Evolutionary conservation across 1,284 basidiomycete species (phyloP).

Genomic region (Termitomyces sp.): DNA sequence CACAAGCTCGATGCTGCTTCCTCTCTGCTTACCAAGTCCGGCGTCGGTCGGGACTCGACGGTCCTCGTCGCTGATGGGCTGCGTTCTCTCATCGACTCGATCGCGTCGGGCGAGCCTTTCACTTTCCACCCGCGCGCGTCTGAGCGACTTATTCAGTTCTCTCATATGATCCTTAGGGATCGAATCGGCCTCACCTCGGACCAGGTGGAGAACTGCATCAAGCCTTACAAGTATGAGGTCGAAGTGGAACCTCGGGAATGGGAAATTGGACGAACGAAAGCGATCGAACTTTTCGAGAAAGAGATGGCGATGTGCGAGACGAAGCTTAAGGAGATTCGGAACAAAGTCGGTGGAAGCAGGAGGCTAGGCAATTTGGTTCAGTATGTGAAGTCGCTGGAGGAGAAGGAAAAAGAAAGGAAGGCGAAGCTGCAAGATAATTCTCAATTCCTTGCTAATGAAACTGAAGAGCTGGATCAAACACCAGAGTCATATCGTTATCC

Average conservation of each 20-base stretch:
- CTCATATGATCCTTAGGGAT: conserved; percentile 88
- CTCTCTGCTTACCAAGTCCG: conserved; percentile 91
- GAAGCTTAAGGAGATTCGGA: conserved; percentile 82
- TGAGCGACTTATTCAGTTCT: conserved; percentile 87
- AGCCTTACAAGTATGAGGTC: conserved; percentile 97
- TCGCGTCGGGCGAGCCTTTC: conserved; percentile 87
- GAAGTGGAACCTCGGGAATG: conserved; percentile 91
- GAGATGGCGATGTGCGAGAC: conserved; percentile 84
- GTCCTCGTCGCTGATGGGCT: conserved; percentile 94
- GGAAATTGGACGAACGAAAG: conserved; percentile 76
- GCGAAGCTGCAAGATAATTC: conserved; percentile 43
- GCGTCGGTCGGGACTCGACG: conserved; percentile 93
- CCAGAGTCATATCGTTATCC: conserved; percentile 85
- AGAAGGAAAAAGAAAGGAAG: conserved; percentile 70
- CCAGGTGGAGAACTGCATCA: conserved; percentile 99
- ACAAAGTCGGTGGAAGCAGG: conserved; percentile 81
- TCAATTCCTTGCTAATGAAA: conserved; percentile 21
- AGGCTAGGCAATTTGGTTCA: conserved; percentile 74
- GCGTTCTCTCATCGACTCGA: conserved; percentile 83
- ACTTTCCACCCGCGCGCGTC: conserved; percentile 84
- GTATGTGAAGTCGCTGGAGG: conserved; percentile 84
- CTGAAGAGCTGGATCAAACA: conserved; percentile 38
- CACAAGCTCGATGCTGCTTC: conserved; percentile 94
- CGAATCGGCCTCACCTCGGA: conserved; percentile 91
- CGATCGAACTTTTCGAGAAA: conserved; percentile 77